Conservation (phyloP, 345 rosid species). For the Eucalyptus viminalis region DNA sequence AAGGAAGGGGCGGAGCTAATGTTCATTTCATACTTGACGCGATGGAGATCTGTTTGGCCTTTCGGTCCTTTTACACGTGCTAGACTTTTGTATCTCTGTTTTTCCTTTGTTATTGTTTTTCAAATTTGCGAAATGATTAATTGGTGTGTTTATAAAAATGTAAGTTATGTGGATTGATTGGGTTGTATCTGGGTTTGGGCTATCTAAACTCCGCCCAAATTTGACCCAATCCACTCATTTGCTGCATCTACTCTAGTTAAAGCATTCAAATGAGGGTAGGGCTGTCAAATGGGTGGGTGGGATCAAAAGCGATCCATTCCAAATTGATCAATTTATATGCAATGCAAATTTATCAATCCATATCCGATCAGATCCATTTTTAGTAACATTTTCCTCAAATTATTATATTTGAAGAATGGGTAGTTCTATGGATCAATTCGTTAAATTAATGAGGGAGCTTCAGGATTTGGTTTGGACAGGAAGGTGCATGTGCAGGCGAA, state of each 20-base stretch:
- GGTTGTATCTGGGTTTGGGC: background rate
- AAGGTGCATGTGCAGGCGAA: background rate
- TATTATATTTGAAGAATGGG: background rate
- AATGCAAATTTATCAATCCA: too few species aligned
- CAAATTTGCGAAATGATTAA: background rate
- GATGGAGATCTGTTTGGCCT: background rate
- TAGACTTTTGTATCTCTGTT: background rate
- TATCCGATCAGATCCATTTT: too few species aligned
- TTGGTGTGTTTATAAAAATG: background rate
- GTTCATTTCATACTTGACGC: background rate
- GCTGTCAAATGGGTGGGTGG: accelerated
- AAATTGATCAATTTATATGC: too few species aligned
- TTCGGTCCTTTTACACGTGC: background rate
- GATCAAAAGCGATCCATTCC: too few species aligned
- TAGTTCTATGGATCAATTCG: too few species aligned
- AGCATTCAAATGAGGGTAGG: background rate
- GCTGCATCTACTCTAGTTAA: background rate
- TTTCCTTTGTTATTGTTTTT: background rate
- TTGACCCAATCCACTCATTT: background rate
- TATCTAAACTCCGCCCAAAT: accelerated
- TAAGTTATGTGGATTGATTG: background rate
- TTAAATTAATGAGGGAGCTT: too few species aligned
- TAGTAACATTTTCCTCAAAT: too few species aligned
- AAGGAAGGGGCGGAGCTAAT: background rate
- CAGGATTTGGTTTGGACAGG: background rate